phyloP scores from a whole-genome alignment of 148 eudicot species.

The Oxyria digyna region DNA sequence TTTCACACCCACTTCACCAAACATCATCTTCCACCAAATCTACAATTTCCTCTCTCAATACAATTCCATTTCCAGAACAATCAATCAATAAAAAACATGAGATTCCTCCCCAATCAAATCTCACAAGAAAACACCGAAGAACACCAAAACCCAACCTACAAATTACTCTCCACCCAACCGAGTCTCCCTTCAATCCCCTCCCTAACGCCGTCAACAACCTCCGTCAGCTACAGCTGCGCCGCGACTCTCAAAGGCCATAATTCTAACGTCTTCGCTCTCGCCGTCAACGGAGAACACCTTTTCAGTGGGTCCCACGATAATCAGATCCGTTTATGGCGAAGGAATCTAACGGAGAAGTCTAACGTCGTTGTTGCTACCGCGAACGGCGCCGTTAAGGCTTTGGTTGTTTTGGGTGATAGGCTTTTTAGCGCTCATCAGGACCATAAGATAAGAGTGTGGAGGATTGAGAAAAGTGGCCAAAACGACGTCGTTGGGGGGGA shows the following conservation, averaged over 20 bases:
- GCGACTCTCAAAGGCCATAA: conserved; percentile 32
- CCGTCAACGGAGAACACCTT: conserved; percentile 37
- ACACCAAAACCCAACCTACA: no score
- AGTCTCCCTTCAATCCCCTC: conserved; percentile 39
- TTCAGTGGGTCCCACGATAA: conserved; percentile 40
- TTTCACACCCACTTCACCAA: no score
- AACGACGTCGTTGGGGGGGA: neutral
- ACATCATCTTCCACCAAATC: no score
- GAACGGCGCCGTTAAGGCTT: conserved; percentile 41
- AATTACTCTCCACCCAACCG: conserved; percentile 24
- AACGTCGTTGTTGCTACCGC: conserved; percentile 13
- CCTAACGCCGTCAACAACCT: conserved; percentile 14
- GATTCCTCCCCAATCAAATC: no score
- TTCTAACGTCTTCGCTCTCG: conserved; percentile 27
- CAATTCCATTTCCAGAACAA: no score
- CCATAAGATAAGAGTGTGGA: conserved; percentile 66
- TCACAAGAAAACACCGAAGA: no score
- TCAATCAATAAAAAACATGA: no score
- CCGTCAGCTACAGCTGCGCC: conserved; percentile 16
- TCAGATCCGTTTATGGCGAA: conserved; percentile 33
- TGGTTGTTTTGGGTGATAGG: conserved; percentile 32
- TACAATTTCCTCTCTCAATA: no score
- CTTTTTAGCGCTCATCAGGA: conserved; percentile 64
- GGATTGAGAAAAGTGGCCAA: conserved; percentile 14
- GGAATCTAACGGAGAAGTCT: neutral